phyloP scores from a whole-genome alignment of 176 grass and related monocot species.

The Oryza australiensis region DNA sequence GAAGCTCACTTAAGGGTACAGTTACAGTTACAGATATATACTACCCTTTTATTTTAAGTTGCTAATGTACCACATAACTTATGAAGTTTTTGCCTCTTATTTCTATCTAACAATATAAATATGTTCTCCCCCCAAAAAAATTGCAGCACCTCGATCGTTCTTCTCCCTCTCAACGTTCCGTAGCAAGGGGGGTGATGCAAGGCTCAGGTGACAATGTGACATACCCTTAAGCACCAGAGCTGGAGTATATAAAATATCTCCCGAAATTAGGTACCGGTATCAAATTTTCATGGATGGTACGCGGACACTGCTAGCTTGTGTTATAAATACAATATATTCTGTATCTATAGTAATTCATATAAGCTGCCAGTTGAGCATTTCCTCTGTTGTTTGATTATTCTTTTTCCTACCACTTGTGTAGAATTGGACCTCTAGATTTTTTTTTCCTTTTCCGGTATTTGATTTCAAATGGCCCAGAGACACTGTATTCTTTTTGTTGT shows the following conservation, averaged over 20 bases:
- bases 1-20: slow-evolving; percentile 89
- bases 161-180: slow-evolving; percentile 87
- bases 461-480: slow-evolving; percentile 16
- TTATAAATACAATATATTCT: slow-evolving; percentile 53
- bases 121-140: slow-evolving; percentile 36
- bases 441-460: slow-evolving; percentile 24
- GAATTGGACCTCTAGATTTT: slow-evolving; percentile 42
- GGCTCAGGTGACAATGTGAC: slow-evolving; percentile 61
- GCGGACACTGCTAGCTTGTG: slow-evolving; percentile 47
- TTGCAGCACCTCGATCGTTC: slow-evolving; percentile 91
- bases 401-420: slow-evolving; percentile 48
- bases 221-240: slow-evolving; percentile 23
- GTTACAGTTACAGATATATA: slow-evolving; percentile 14
- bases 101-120: slow-evolving; percentile 5
- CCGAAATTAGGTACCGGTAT: slow-evolving; percentile 39
- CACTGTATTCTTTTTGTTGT: slow-evolving; percentile 41
- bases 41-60: slow-evolving; percentile 21
- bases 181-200: slow-evolving; percentile 89
- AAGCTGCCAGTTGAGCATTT: slow-evolving; percentile 51
- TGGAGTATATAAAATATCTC: slow-evolving; percentile 54
- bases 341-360: slow-evolving; percentile 63
- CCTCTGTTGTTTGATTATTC: slow-evolving; percentile 49
- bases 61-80: slow-evolving; percentile 18
- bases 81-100: slow-evolving; percentile 6
- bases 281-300: slow-evolving; percentile 52